Evolutionary conservation across 768 basidiomycete genomes (phyloP).

Genomic region (Mycena albidolilacea): DNA sequence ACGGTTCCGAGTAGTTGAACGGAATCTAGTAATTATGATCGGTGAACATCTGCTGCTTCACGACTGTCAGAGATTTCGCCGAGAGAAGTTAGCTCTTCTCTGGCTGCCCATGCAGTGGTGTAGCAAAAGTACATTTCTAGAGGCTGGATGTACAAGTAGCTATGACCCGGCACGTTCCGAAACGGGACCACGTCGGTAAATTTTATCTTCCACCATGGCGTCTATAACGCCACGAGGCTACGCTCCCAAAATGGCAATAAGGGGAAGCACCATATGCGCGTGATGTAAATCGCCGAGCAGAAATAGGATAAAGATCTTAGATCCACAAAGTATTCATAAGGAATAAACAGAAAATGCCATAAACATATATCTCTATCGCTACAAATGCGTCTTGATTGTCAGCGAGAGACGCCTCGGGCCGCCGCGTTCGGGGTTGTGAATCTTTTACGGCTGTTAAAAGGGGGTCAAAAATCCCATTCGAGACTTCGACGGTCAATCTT

Average conservation of each 20-base stretch:
- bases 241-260: slow-evolving; percentile 20
- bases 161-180: too few species aligned
- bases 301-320: slow-evolving; percentile 10
- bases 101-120: too few species aligned
- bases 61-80: too few species aligned
- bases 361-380: slow-evolving; percentile 28
- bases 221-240: slow-evolving; percentile 11
- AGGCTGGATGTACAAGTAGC: too few species aligned
- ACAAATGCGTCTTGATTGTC: slow-evolving; percentile 31
- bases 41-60: too few species aligned
- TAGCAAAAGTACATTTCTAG: too few species aligned
- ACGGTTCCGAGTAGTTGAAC: not conserved
- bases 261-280: slow-evolving; percentile 30
- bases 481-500: slow-evolving; percentile 36
- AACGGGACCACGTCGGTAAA: too few species aligned
- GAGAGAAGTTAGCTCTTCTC: too few species aligned
- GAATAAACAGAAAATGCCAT: slow-evolving; percentile 36
- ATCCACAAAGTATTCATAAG: slow-evolving; percentile 31
- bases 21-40: not conserved
- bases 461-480: slow-evolving; percentile 33
- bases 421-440: slow-evolving; percentile 27
- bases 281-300: slow-evolving; percentile 18
- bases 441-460: slow-evolving; percentile 38
- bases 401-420: slow-evolving; percentile 33
- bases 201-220: too few species aligned